Evolutionary conservation across 177 flowering plant genomes (phyloP).

Genomic region (Vitis hybrid): DNA sequence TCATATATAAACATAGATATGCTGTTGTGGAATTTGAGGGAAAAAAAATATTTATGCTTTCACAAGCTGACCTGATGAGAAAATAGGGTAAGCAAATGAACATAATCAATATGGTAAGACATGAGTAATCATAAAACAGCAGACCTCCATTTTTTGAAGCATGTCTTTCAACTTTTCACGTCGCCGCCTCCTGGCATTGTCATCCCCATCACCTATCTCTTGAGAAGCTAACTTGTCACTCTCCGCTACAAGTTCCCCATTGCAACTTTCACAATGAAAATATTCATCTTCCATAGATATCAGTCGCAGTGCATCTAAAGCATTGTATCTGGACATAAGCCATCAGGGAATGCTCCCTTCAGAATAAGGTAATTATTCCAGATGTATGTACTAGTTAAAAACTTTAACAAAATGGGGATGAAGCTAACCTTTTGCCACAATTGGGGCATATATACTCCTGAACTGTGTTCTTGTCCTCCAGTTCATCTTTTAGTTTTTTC

Average conservation of each 20-base stretch:
- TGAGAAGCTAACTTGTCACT: conserved; percentile 87
- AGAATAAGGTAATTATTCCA: background rate
- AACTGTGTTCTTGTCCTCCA: conserved; percentile 86
- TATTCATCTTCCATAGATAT: conserved; percentile 64
- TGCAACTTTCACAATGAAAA: conserved; percentile 92
- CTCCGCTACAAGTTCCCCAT: conserved; percentile 86
- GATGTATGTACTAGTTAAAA: background rate
- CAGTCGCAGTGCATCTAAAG: conserved; percentile 82
- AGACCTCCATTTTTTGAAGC: conserved; percentile 91
- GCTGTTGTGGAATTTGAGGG: too few relatives aligned
- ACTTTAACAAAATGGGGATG: conserved; percentile 3
- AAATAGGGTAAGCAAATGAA: background rate
- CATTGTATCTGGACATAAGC: conserved; percentile 71
- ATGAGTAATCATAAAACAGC: background rate
- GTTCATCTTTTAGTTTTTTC: conserved; percentile 90
- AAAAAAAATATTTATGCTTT: too few relatives aligned
- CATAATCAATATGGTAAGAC: too few relatives aligned
- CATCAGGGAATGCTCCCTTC: conserved; percentile 3
- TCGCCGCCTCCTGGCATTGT: conserved; percentile 81
- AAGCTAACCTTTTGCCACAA: conserved; percentile 67
- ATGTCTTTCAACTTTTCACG: conserved; percentile 79
- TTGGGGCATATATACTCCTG: conserved; percentile 91
- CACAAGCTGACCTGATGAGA: too few relatives aligned
- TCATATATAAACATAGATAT: too few relatives aligned
- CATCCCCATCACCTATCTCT: conserved; percentile 91